Base-by-base conservation (phyloP, 306 rosid genomes). In the Hippophae tibetana region DNA sequence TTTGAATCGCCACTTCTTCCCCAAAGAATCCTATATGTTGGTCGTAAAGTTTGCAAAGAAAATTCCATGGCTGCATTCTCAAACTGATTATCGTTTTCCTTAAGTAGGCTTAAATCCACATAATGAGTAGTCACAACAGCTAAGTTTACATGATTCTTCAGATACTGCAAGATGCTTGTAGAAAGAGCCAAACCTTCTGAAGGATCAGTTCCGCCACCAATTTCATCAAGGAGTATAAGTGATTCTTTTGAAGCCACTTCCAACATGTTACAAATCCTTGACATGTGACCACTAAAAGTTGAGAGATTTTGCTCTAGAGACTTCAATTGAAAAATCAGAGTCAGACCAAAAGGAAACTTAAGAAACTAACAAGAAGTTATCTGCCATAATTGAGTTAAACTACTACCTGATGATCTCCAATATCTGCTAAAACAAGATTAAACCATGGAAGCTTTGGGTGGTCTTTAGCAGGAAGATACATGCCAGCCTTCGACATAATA, bases 111-210 rank as follows among this genome's bases (percentile, higher is more conserved):
- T 66, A 90, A 78, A 83, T 90, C 98, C 25, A 84, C 87, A 71
- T 82, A 90, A 76, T 90, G 98, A 58, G 98, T 87, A 61, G 98
- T 90, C 72, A 87, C 95, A 70, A 90, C 71, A 50, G 95, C 98
- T 72, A 90, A 66, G 75, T 78, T 78, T 13, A 85, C 95, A 61
- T 18, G 72, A 53, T 77, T 79, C 81, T 86, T 85, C 76, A 90
- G 77, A 76, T 85, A 85, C 71, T 78, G 86, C 84, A 90, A 81
- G 69, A 87, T 78, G 79, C 96, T 87, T 60, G 87, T 23, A 18
- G 98, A 87, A 78, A 90, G 98, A 76, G 98, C 95, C 70, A 90
- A 88, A 49, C 98, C 98, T 83, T 90, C 98, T 49, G 98, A 85
- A 58, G 98, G 98, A 73, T 90, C 98, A 45, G 98, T 90, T 71